phyloP scores from a whole-genome alignment of 768 basidiomycete species.

The Ephemerocybe angulata region DNA sequence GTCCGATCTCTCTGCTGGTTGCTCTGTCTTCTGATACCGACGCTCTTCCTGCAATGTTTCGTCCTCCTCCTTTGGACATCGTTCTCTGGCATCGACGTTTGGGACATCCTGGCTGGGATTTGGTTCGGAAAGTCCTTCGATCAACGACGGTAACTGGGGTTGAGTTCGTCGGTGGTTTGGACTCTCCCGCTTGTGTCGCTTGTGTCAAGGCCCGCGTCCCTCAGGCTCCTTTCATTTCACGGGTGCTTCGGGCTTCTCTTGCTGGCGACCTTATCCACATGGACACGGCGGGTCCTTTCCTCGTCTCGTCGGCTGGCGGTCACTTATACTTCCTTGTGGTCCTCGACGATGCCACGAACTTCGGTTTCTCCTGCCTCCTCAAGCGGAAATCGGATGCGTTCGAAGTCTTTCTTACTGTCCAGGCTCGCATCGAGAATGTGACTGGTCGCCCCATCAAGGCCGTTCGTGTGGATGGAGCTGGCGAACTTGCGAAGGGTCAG shows the following conservation, averaged over 20 bases:
- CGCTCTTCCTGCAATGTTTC: background rate
- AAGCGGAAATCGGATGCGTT: slow-evolving; percentile 5
- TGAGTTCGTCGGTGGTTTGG: background rate
- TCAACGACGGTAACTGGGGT: slow-evolving; percentile 15
- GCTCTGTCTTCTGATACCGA: background rate
- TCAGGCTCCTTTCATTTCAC: background rate
- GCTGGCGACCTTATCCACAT: slow-evolving; percentile 23
- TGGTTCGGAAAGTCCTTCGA: slow-evolving; percentile 15
- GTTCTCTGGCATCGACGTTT: slow-evolving; percentile 22
- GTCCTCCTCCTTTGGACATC: background rate
- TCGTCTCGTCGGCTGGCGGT: too few species aligned
- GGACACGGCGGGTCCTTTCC: slow-evolving; percentile 20
- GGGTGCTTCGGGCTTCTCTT: slow-evolving; percentile 1
- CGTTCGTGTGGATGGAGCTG: slow-evolving; percentile 17
- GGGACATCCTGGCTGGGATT: slow-evolving; percentile 20
- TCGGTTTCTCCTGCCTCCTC: too few species aligned
- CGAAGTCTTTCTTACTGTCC: background rate
- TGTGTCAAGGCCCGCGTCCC: background rate
- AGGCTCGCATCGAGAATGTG: slow-evolving; percentile 3
- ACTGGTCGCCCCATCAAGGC: slow-evolving; percentile 7
- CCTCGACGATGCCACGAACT: slow-evolving; percentile 18
- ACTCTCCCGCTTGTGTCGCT: background rate
- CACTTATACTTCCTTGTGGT: slow-evolving; percentile 11
- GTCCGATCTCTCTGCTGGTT: background rate
- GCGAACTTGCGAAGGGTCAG: slow-evolving; percentile 11